Base-by-base conservation (phyloP, 306 rosid genomes). In the Vigna trinervia region DNA sequence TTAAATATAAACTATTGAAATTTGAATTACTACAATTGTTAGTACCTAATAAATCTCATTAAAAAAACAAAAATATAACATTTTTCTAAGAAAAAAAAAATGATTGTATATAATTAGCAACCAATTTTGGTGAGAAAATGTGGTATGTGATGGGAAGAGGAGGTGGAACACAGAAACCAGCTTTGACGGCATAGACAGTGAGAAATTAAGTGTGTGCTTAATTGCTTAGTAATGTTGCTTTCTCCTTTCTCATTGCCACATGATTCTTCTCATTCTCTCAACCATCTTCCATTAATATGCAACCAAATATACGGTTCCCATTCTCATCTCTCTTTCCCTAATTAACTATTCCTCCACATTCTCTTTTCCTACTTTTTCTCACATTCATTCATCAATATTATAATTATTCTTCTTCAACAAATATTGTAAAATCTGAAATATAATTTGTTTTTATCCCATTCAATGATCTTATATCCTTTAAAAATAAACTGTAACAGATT, bases 231-330 rank as follows among this genome's bases (percentile, higher is more conserved):
- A 45, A 61, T 30, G 34, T 30, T 30, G 34, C 34, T 30, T 30
- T 30, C 34, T 30, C 8, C 41, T 36, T 6, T 36, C 8, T 36
- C 8, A 36, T 14, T 6, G 2, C 67, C 82, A 51, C 73, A 17
- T 79, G 67, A 61, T 60, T 28, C 26, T 60, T 52, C 76, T 53
- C 65, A 41, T 82, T 51, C 79, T 73, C 82, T 75, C 86, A 80
- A 83, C 87, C 6, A 61, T 72, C 8, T 60, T 45, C 22, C 47
- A 71, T 87, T 60, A 80, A 74, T 34, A 34, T 78, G 76, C 84
- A 71, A 72, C 75, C 2, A 63, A 14, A 5, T 61, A 14, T 51
- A 8, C 76, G 78, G 80, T 81, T 23, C 47, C 46, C 34, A 30
- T 4, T 20, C 39, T 34, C 63, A 22, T 48, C 17, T 48, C 12